Evolutionary conservation across 2,329 filamentous ascomycete genomes (phyloP).

Genomic region (Diatrype stigma): DNA sequence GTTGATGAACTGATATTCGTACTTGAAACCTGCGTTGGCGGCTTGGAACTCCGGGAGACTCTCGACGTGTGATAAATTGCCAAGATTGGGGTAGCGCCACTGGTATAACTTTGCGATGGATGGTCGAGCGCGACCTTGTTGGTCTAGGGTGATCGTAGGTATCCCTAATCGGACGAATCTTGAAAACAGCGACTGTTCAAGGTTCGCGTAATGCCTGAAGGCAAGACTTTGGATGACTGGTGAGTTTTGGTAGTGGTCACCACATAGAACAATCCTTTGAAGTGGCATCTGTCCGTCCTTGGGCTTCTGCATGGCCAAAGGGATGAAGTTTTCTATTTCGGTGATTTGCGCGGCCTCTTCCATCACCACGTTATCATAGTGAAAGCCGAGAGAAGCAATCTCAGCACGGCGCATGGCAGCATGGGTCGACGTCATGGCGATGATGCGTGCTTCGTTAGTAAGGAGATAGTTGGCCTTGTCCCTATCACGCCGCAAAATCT

Average conservation of each 20-base stretch:
- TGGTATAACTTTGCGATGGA: constrained; percentile 86
- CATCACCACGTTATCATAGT: constrained; percentile 97
- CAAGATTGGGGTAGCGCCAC: constrained; percentile 83
- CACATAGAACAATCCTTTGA: constrained; percentile 85
- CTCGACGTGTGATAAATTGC: constrained; percentile 73
- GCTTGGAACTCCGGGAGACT: constrained; percentile 65
- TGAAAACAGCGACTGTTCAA: constrained; percentile 93
- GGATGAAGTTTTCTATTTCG: constrained; percentile 95
- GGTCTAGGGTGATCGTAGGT: constrained; percentile 84
- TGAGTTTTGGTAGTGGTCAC: constrained; percentile 95
- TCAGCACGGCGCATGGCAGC: constrained; percentile 91
- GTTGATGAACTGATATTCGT: constrained; percentile 95
- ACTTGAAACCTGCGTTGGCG: constrained; percentile 88
- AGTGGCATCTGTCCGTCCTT: constrained; percentile 68
- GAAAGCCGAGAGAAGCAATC: constrained; percentile 87
- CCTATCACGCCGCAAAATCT: constrained; percentile 80
- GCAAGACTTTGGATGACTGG: constrained; percentile 93
- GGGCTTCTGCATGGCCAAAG: constrained; percentile 83
- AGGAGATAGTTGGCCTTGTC: constrained; percentile 97
- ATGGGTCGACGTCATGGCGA: constrained; percentile 98
- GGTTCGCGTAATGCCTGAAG: constrained; percentile 90
- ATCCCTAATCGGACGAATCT: constrained; percentile 86
- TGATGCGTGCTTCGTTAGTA: constrained; percentile 91
- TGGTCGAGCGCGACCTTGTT: constrained; percentile 86
- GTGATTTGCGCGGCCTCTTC: constrained; percentile 98